These are phyloP conservation scores for Neurospora hispaniola DNA, from an alignment of 495 filamentous ascomycete genomes.

Conservation along the genomic window DNA sequence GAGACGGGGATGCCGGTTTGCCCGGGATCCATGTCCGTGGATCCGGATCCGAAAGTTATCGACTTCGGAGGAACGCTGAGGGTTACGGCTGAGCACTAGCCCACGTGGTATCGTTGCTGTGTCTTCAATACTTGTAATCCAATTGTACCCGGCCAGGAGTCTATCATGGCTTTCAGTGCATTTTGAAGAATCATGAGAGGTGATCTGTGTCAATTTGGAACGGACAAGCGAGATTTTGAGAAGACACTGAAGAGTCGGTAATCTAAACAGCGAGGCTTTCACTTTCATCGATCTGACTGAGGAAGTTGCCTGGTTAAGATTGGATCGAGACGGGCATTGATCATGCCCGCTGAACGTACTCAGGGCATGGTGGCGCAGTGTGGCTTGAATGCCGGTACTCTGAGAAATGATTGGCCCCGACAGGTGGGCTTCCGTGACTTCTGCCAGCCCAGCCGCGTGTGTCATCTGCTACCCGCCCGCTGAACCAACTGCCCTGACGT, in stretches of 20 bases:
- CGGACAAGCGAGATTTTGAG: neutral
- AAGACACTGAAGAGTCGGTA: neutral
- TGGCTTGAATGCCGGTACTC: neutral
- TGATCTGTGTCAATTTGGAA: neutral
- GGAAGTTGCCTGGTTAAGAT: neutral
- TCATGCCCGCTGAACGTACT: neutral
- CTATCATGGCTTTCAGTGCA: neutral
- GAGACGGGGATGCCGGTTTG: conserved; percentile 5
- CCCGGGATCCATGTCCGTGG: neutral
- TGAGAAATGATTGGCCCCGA: neutral
- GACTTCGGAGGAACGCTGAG: neutral
- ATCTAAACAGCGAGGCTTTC: too few species aligned
- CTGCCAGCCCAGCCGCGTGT: neutral
- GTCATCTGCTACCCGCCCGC: neutral
- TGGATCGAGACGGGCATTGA: neutral
- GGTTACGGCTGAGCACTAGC: neutral
- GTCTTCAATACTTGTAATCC: neutral
- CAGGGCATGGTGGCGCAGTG: neutral
- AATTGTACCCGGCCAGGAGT: neutral
- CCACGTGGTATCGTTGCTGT: neutral
- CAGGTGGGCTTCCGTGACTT: neutral
- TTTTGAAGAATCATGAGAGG: neutral
- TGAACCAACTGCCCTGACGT: neutral
- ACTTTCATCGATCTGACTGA: neutral
- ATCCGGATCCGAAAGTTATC: neutral